A percentile compares a stretch with the other conserved stretches of the same genome.
Conservation (phyloP, 2,329 filamentous ascomycete species). For the Calonectria hongkongensis region DNA sequence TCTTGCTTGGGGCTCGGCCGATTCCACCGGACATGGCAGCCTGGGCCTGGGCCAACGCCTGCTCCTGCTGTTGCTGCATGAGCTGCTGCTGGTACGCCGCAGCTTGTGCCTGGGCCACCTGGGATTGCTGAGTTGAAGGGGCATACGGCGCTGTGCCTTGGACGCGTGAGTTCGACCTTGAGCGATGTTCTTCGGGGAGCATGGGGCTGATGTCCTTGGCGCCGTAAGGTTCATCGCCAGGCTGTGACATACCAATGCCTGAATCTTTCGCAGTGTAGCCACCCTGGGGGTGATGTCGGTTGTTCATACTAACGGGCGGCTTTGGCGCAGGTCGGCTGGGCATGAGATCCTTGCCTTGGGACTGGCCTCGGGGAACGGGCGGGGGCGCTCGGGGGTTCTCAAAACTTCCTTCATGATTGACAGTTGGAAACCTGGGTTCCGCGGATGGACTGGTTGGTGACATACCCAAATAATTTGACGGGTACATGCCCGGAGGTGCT, state of each 20-base stretch:
- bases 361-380: slow-evolving; percentile 81
- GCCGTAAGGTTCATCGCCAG: slow-evolving; percentile 73
- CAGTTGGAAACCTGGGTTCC: slow-evolving; percentile 88
- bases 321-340: slow-evolving; percentile 91
- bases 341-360: slow-evolving; percentile 74
- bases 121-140: slow-evolving; percentile 63
- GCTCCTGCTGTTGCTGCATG: slow-evolving; percentile 89
- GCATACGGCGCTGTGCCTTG: slow-evolving; percentile 72
- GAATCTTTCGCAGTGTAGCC: slow-evolving; percentile 76
- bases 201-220: slow-evolving; percentile 75
- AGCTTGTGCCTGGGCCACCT: slow-evolving; percentile 62
- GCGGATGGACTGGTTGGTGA: slow-evolving; percentile 84
- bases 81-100: slow-evolving; percentile 77
- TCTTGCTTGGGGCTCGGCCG: slow-evolving; percentile 84
- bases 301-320: slow-evolving; percentile 81
- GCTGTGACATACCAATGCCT: slow-evolving; percentile 76
- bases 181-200: slow-evolving; percentile 80
- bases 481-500: slow-evolving; percentile 73
- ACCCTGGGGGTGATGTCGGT: slow-evolving; percentile 72
- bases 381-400: slow-evolving; percentile 96
- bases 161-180: slow-evolving; percentile 79
- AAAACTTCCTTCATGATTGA: slow-evolving; percentile 94
- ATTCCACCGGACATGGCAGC: slow-evolving; percentile 84
- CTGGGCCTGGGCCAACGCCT: slow-evolving; percentile 86
- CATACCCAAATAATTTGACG: slow-evolving; percentile 74